Conservation (phyloP, 1,284 basidiomycete species). For the Ustilago esculenta region DNA sequence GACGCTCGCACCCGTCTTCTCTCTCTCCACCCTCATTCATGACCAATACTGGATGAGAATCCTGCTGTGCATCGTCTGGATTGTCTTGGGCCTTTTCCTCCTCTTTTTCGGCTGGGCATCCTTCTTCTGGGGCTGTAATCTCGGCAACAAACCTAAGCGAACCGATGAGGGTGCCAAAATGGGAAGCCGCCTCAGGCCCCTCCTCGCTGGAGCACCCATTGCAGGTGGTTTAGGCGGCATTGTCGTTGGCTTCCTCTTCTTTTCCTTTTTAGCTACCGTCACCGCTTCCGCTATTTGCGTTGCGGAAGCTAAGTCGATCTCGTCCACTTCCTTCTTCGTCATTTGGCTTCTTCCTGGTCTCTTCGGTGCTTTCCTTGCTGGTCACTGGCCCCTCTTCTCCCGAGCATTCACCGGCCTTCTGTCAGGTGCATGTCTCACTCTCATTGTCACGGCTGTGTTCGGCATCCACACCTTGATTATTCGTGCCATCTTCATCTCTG, state of each 20-base stretch:
- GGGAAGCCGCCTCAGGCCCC: background rate
- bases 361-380: constrained; percentile 43
- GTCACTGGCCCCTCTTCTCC: constrained; percentile 43
- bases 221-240: constrained; percentile 53
- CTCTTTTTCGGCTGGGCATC: constrained; percentile 59
- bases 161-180: constrained; percentile 22
- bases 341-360: constrained; percentile 56
- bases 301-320: constrained; percentile 15
- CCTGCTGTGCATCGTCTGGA: constrained; percentile 55
- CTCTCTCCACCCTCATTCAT: constrained; percentile 24
- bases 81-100: constrained; percentile 44
- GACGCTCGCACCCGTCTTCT: constrained; percentile 13
- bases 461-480: constrained; percentile 59
- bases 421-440: constrained; percentile 39
- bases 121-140: constrained; percentile 52
- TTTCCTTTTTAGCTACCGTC: constrained; percentile 47
- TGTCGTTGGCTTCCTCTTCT: constrained; percentile 53
- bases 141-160: constrained; percentile 12
- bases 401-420: constrained; percentile 43
- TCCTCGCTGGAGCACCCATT: constrained; percentile 30
- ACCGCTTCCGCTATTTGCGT: constrained; percentile 43
- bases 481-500: constrained; percentile 45
- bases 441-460: constrained; percentile 57
- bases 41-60: constrained; percentile 41
- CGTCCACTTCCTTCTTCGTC: constrained; percentile 39